Evolutionary conservation across 1,284 basidiomycete genomes (phyloP).

Genomic region (Ustilago sp.): DNA sequence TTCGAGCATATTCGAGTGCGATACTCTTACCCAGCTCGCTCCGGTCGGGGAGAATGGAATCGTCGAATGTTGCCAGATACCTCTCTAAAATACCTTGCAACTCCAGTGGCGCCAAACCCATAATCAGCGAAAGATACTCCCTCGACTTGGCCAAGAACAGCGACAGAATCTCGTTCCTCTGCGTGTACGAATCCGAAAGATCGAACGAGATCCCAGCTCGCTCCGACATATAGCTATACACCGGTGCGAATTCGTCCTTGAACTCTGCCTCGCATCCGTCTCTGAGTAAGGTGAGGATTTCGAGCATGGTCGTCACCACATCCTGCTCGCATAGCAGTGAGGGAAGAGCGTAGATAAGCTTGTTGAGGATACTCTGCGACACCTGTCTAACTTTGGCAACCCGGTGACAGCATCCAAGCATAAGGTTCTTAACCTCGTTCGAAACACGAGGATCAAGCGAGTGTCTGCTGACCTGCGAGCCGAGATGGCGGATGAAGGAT

Average conservation of each 20-base stretch:
- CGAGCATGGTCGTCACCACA: constrained; percentile 81
- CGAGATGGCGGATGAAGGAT: constrained; percentile 67
- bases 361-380: constrained; percentile 84
- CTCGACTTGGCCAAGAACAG: constrained; percentile 81
- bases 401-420: constrained; percentile 85
- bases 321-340: constrained; percentile 91
- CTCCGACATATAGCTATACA: constrained; percentile 84
- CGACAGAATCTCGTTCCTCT: constrained; percentile 84
- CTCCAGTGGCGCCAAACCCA: constrained; percentile 89
- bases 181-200: constrained; percentile 86
- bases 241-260: constrained; percentile 92
- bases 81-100: constrained; percentile 89
- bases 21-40: constrained; percentile 65
- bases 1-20: constrained; percentile 64
- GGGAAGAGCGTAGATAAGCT: constrained; percentile 90
- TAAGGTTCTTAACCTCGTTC: constrained; percentile 80
- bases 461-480: constrained; percentile 79
- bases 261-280: constrained; percentile 91
- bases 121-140: constrained; percentile 85
- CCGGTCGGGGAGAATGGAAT: constrained; percentile 43
- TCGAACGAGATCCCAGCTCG: constrained; percentile 80
- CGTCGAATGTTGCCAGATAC: constrained; percentile 65
- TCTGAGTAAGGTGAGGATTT: constrained; percentile 88
- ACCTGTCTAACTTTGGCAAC: constrained; percentile 83
- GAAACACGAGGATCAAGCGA: constrained; percentile 80